Conservation (phyloP, 2,329 filamentous ascomycete species). For the Fulvia fulva region DNA sequence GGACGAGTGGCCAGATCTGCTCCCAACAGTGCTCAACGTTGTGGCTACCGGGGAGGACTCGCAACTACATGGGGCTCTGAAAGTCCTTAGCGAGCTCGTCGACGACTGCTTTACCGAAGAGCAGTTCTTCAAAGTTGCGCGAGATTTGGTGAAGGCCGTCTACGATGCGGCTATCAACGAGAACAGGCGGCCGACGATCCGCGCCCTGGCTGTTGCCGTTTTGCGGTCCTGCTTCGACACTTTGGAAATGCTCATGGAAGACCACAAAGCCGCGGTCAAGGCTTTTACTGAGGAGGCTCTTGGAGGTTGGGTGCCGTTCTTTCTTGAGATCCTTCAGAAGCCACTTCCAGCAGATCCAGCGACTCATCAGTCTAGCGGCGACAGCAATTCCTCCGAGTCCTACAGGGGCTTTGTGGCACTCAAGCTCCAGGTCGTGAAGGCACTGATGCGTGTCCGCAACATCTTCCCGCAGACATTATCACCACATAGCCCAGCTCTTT, state of each 20-base stretch:
- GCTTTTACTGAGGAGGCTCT: slow-evolving; percentile 84
- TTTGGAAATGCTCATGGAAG: slow-evolving; percentile 93
- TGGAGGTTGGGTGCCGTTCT: slow-evolving; percentile 79
- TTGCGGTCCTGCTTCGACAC: slow-evolving; percentile 92
- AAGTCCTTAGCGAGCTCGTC: slow-evolving; percentile 82
- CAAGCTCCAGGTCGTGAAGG: slow-evolving; percentile 88
- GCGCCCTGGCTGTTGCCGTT: slow-evolving; percentile 82
- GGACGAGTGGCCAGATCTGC: slow-evolving; percentile 86
- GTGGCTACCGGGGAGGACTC: slow-evolving; percentile 71
- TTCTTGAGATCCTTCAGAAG: slow-evolving; percentile 72
- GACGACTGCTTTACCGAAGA: slow-evolving; percentile 91
- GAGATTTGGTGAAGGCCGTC: slow-evolving; percentile 77
- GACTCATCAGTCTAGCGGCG: slow-evolving; percentile 59
- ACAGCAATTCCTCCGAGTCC: slow-evolving; percentile 53
- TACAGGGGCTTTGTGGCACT: slow-evolving; percentile 82
- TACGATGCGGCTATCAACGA: slow-evolving; percentile 78
- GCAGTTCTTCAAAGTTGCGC: slow-evolving; percentile 87
- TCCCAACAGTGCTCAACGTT: slow-evolving; percentile 73
- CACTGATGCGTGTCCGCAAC: slow-evolving; percentile 79
- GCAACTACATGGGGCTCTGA: slow-evolving; percentile 84
- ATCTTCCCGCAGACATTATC: slow-evolving; percentile 80
- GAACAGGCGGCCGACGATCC: slow-evolving; percentile 64
- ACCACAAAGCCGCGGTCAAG: slow-evolving; percentile 81
- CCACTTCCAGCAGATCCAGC: slow-evolving; percentile 60
- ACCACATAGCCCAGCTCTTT: slow-evolving; percentile 76